phyloP scores from a whole-genome alignment of 208 protist genomes.

The Sergeia podlipaevii region DNA sequence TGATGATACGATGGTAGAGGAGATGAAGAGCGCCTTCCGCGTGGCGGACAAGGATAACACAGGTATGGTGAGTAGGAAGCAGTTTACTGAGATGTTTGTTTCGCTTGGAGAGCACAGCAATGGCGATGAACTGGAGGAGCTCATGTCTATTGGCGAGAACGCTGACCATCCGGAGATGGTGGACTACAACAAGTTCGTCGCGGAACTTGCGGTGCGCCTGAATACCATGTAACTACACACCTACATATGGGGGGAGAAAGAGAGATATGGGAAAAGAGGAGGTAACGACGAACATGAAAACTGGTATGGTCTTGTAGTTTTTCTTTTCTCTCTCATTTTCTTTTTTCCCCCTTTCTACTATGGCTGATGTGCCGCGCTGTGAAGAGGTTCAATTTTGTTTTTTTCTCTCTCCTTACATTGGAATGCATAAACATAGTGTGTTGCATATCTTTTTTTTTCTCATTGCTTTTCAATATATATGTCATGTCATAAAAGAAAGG shows the following conservation, averaged over 20 bases:
- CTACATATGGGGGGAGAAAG: background rate
- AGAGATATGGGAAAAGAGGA: background rate
- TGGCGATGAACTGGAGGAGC: constrained; percentile 81
- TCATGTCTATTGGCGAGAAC: constrained; percentile 50
- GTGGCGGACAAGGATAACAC: constrained; percentile 79
- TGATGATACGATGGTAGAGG: constrained; percentile 49
- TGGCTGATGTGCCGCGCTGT: too few species aligned
- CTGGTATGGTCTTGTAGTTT: too few species aligned
- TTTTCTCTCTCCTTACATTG: constrained; percentile 1
- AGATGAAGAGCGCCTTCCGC: constrained; percentile 75
- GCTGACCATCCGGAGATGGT: constrained; percentile 52
- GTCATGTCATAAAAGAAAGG: background rate
- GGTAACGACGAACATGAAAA: background rate
- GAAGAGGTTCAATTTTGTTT: constrained; percentile 18
- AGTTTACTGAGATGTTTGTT: constrained; percentile 59
- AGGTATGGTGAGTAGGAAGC: constrained; percentile 65
- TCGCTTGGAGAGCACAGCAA: constrained; percentile 77
- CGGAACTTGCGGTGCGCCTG: constrained; percentile 37
- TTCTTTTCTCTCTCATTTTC: too few species aligned
- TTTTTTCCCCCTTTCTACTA: constrained; percentile 6
- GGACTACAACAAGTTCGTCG: constrained; percentile 72
- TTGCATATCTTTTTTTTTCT: background rate
- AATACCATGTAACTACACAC: constrained; percentile 43
- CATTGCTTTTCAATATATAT: background rate
- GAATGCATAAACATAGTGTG: background rate